Evolutionary conservation across 768 basidiomycete species (phyloP).

Genomic region (Cantharellus anzutake): DNA sequence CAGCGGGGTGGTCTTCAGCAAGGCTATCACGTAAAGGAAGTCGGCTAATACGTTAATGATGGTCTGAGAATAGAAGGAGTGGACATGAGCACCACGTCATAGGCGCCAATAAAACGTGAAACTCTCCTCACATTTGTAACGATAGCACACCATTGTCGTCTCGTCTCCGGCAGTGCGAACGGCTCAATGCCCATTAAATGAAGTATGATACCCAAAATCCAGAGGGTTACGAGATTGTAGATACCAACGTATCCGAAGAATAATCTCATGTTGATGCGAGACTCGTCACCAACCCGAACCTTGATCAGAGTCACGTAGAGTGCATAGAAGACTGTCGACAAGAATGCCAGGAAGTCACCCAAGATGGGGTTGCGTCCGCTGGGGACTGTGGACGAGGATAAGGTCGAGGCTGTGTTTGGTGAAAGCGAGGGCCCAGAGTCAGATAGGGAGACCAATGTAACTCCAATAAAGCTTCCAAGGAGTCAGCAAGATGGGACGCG

Average conservation of each 20-base stretch:
- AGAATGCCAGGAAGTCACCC: constrained; percentile 68
- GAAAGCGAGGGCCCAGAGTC: constrained; percentile 1
- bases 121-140: constrained; percentile 32
- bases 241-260: constrained; percentile 91
- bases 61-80: constrained; percentile 33
- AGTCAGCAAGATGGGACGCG: background rate
- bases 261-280: constrained; percentile 77
- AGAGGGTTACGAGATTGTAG: constrained; percentile 56
- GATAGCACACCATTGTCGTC: constrained; percentile 29
- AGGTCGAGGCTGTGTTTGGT: background rate
- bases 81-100: background rate
- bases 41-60: constrained; percentile 66
- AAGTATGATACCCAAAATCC: constrained; percentile 62
- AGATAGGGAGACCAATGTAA: constrained; percentile 7
- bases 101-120: background rate
- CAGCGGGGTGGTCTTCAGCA: constrained; percentile 92
- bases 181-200: constrained; percentile 52
- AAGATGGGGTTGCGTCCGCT: constrained; percentile 24
- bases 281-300: constrained; percentile 62
- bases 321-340: constrained; percentile 80
- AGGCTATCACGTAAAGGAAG: constrained; percentile 70
- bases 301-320: constrained; percentile 81
- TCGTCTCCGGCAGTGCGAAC: constrained; percentile 49
- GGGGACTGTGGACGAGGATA: background rate
- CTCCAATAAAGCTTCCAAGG: constrained; percentile 5